Conservation (phyloP, 495 filamentous ascomycete genomes). For the Neurospora sp. region DNA sequence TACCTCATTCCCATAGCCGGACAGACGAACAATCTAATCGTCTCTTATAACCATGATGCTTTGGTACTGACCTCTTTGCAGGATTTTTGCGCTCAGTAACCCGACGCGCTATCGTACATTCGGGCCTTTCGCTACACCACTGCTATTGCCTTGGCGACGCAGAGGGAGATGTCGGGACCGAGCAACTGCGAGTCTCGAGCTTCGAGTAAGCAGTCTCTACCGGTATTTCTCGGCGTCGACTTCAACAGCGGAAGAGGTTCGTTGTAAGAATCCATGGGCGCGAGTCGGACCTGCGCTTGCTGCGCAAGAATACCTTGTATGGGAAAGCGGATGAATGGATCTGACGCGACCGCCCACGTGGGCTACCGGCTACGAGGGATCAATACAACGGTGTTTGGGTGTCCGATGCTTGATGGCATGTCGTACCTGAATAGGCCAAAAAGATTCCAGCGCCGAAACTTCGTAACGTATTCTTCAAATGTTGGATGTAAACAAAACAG, state of each 20-base stretch:
- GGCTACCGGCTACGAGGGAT: accelerated
- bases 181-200: not conserved
- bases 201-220: not conserved
- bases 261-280: not conserved
- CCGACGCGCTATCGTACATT: not conserved
- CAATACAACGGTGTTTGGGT: not conserved
- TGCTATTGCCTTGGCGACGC: not conserved
- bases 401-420: not conserved
- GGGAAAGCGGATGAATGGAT: not conserved
- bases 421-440: not conserved
- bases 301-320: not conserved
- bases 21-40: not conserved
- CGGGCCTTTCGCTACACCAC: not conserved
- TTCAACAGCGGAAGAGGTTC: not conserved
- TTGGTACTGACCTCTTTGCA: not conserved
- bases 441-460: not conserved
- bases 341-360: not conserved
- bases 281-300: not conserved
- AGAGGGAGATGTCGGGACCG: not conserved
- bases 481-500: not conserved
- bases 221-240: not conserved
- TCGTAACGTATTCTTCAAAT: not conserved
- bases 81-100: not conserved
- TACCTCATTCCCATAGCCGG: not conserved
- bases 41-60: not conserved